A percentile compares a stretch with the other conserved stretches of the same genome.
These are phyloP conservation scores for Omphalotus olearius DNA, from an alignment of 1,284 basidiomycete species.

Conservation along the genomic window DNA sequence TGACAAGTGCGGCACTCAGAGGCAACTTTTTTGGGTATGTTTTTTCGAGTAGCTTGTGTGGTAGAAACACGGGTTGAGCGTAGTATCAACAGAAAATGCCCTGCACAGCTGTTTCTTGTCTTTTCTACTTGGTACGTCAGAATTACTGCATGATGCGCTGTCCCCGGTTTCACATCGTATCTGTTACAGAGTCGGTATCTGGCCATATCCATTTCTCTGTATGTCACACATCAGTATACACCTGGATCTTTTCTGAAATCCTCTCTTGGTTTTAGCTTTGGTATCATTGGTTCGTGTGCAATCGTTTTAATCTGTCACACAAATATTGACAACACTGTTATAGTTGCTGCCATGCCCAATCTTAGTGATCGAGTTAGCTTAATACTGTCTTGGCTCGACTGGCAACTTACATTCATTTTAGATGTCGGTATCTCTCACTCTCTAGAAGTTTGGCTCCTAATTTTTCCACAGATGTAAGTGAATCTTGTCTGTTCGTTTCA, in stretches of 20 bases:
- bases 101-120: not conserved
- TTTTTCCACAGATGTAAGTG: no score
- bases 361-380: no score
- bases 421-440: no score
- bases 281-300: not conserved
- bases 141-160: not conserved
- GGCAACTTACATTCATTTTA: no score
- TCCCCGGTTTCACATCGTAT: not conserved
- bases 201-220: not conserved
- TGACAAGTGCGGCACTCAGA: not conserved
- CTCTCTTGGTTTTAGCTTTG: not conserved
- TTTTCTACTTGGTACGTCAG: not conserved
- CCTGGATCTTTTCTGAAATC: not conserved
- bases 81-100: not conserved
- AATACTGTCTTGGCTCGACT: no score
- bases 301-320: not conserved
- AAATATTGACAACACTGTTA: no score
- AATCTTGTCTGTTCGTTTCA: no score
- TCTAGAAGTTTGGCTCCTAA: no score
- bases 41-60: no score
- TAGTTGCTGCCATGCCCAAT: no score
- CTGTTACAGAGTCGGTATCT: not conserved
- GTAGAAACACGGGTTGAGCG: not conserved
- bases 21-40: conserved; percentile 1
- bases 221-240: not conserved